Evolutionary conservation across 805 yeast species (phyloP), one percentile per base, ranked within the genome.

Genomic region (Candida silvatica): DNA sequence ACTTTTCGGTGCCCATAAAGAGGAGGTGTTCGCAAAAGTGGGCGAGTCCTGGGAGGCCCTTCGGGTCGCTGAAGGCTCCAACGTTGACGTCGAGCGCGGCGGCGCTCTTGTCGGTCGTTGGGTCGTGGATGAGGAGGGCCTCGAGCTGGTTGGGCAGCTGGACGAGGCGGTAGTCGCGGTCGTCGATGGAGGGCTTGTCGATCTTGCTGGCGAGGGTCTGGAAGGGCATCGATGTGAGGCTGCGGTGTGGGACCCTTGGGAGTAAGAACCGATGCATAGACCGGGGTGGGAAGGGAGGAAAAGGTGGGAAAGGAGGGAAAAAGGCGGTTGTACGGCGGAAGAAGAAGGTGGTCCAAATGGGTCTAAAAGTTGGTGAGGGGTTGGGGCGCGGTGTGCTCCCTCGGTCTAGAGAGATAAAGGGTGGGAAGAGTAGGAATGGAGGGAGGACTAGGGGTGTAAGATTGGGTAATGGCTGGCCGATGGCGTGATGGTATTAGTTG

Each of bases 31-130:
- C 81, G 51, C 79, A 74, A 51, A 82, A 82, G 60, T 83, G 94
- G 5, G 94, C 94, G 38, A 83, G 60, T 3, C 94, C 94, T 4
- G 83, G 77, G 20, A 80, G 50, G 9, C 62, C 54, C 35, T 68
- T 64, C 18, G 76, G 78, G 51, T 83, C 94, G 38, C 77, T 71
- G 52, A 78, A 78, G 2, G 90, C 67, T 8, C 94, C 94, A 16
- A 80, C 81, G 45, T 80, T 71, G 9, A 83, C 90, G 49, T 82
- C 92, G 37, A 83, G 55, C 0, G 92, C 74, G 3, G 90, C 92
- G 1, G 87, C 88, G 0, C 88, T 64, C 49, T 79, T 78, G 52
- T 81, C 90, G 2, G 90, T 66, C 17, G 71, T 58, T 1, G 81
- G 72, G 48, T 83, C 92, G 37, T 74, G 71, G 36, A 83, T 80